Base-by-base conservation (phyloP, 1,139 yeast genomes). In the Pichia sp. region DNA sequence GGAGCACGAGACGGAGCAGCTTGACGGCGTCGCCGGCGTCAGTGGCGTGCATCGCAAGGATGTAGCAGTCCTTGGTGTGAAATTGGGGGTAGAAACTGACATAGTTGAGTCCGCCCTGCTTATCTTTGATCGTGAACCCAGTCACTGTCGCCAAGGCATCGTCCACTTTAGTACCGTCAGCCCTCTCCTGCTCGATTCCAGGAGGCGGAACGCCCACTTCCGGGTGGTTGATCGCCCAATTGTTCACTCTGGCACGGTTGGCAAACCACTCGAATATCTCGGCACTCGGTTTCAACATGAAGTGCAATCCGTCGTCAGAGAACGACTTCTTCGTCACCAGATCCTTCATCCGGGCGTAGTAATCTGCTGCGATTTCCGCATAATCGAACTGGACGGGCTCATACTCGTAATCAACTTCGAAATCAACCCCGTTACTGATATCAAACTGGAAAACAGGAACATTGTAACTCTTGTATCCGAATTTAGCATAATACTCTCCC, bases 401-500 rank as follows among this genome's bases (percentile, higher is more conserved):
- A 30, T 31, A 10, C 17, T 30, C 21, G 2, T 22, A 12, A 28
- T 34, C 19, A 18, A 40, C 14, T 18, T 30, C 15, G 22, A 12
- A 24, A 8, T 34, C 15, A 14, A 17, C 15, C 3, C 15, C 4
- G 27, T 38, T 20, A 38, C 37, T 8, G 3, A 38, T 36, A 37
- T 34, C 28, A 27, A 51, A 19, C 18, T 39, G 34, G 27, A 45
- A 43, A n/a, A 54, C 36, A 5, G 60, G 58, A 15, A 53, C 53
- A 38, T 49, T 52, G 22, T 46, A 38, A 36, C 55, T 50, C 19
- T 47, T 40, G 45, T 49, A 62, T 3, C 66, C 65, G 38, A 61
- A 62, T 41, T 53, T 68, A 3, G 70, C 64, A 53, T 64, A 64
- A 30, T 70, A 73, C 36, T 66, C 66, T 33, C 67, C 65, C 17